Evolutionary conservation across 2,329 filamentous ascomycete genomes (phyloP).

Genomic region (Botrytis elliptica): DNA sequence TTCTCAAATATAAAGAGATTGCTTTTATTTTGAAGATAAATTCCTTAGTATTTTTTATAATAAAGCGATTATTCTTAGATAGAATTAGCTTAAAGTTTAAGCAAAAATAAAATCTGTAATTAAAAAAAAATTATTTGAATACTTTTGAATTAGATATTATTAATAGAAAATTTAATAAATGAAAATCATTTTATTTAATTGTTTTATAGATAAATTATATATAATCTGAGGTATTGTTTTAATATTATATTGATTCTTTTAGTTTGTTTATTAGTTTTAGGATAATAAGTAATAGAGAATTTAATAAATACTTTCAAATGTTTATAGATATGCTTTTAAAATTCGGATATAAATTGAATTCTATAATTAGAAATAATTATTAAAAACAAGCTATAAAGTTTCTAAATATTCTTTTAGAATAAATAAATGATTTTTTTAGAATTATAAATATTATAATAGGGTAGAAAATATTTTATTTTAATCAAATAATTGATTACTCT

Average conservation of each 20-base stretch:
- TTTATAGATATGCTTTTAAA: not conserved
- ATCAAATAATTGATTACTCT: not conserved
- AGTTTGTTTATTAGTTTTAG: not conserved
- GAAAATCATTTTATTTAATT: accelerated
- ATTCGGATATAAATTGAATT: not conserved
- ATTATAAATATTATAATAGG: not conserved
- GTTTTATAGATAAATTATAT: too few species aligned
- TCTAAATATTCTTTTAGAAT: not conserved
- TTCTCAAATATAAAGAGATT: too few species aligned
- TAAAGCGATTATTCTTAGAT: accelerated
- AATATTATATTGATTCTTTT: not conserved
- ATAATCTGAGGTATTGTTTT: too few species aligned
- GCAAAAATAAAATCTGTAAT: too few species aligned
- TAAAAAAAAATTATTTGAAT: too few species aligned
- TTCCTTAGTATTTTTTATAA: too few species aligned
- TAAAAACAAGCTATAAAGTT: not conserved
- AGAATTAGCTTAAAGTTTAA: accelerated
- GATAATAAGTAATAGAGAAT: not conserved
- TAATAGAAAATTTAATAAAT: too few species aligned
- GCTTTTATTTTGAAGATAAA: too few species aligned
- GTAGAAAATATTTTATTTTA: not conserved
- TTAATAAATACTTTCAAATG: not conserved
- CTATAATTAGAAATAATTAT: not conserved
- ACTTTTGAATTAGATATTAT: accelerated
- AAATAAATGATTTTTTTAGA: not conserved